Base-by-base conservation (phyloP, 2,329 filamentous ascomycete species). In the Hirsutella thompsonii region DNA sequence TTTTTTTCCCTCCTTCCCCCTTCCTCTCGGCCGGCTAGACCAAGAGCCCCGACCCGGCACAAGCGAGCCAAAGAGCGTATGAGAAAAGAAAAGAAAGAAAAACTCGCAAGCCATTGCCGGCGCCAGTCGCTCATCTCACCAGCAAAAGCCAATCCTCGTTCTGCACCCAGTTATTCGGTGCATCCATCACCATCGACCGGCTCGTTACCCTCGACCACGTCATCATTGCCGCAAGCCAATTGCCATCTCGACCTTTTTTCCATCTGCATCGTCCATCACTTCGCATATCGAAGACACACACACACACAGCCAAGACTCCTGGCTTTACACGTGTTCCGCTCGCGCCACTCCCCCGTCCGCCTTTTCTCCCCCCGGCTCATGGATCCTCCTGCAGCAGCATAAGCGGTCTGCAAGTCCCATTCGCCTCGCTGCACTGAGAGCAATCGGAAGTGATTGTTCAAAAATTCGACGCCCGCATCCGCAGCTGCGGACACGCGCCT, bases 311-410 rank as follows among this genome's bases (percentile, higher is more conserved):
- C 23, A 26, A 26, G 23, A 6, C 23, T 6, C 23, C 23, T 6
- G 23, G 23, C 23, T 26, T 26, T 26, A 43, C 42, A 42, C 42
- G 38, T 40, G 42, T 43, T 23, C 38, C 38, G 30, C 38, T 23
- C 36, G 30, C 23, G 30, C 36, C 38, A 30, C 36, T 26, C 20
- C 9, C n/a, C 16, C 18, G 38, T 41, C 32, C 5, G 23, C 18
- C 23, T 19, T 43, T 38, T 38, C 35, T 38, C 35, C 30, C 42
- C 42, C 30, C 32, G 30, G 36, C 42, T 39, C 38, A 41, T 41
- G 39, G 42, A 21, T 37, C 38, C n/a, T n/a, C n/a, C 42, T 44
- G 42, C 42, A 38, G 42, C 42, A 41, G 36, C 37, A 37, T 39
- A 37, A 38, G 42, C 42, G 30, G 38, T 39, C 42, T 41, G 42